Conservation (phyloP, 768 basidiomycete genomes). For the Suillus fuscotomentosus region DNA sequence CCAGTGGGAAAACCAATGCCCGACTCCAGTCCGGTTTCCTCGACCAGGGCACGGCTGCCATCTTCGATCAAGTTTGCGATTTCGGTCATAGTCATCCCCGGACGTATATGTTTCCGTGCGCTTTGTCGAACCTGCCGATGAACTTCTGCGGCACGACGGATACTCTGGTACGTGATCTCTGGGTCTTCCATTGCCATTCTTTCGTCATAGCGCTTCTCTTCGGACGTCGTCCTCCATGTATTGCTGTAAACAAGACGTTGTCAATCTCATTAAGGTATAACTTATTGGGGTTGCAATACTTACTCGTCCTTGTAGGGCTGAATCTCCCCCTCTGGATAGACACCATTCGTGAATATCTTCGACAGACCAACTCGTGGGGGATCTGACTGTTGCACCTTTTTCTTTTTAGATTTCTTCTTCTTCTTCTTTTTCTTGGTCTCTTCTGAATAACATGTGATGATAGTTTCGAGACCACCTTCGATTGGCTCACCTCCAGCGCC, state of each 20-base stretch:
- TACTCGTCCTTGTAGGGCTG: constrained; percentile 92
- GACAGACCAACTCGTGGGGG: constrained; percentile 88
- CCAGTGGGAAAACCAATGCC: constrained; percentile 98
- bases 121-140: constrained; percentile 88
- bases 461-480: background rate
- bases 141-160: constrained; percentile 92
- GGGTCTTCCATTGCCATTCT: constrained; percentile 76
- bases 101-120: constrained; percentile 80
- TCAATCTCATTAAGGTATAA: constrained; percentile 2
- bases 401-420: constrained; percentile 91
- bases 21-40: constrained; percentile 80
- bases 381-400: constrained; percentile 79
- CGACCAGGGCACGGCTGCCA: constrained; percentile 86
- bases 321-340: constrained; percentile 89
- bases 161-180: constrained; percentile 81
- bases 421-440: constrained; percentile 84
- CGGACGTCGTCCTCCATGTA: constrained; percentile 82
- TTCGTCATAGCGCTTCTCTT: constrained; percentile 87
- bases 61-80: constrained; percentile 94
- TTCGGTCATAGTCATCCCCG: constrained; percentile 92
- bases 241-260: constrained; percentile 52
- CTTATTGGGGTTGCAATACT: constrained; percentile 28
- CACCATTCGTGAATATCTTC: constrained; percentile 83
- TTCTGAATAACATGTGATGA: background rate
- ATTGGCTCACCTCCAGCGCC: constrained; percentile 25